Percentiles rank a stretch among this genome's conserved stretches.
Evolutionary conservation across 352 stramenopile genomes (phyloP).

Genomic region (Pythium periplocum): DNA sequence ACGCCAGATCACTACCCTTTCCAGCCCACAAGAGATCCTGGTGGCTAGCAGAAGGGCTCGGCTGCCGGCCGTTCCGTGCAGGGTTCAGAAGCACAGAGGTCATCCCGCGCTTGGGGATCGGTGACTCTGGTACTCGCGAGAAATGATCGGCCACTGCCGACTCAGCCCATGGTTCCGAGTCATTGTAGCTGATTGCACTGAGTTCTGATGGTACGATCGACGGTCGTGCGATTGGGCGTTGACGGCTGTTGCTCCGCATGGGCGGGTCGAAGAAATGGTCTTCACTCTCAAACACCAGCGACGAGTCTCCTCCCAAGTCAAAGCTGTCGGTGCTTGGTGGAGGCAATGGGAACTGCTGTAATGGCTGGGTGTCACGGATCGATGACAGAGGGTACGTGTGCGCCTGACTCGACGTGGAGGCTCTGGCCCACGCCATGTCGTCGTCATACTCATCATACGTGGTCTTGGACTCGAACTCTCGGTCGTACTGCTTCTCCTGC

Average conservation of each 20-base stretch:
- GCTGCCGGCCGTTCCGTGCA: too few species aligned
- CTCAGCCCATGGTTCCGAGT: slow-evolving; percentile 69
- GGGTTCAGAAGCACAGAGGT: background rate
- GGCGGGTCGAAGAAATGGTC: slow-evolving; percentile 15
- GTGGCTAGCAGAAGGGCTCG: background rate
- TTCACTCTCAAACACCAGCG: slow-evolving; percentile 30
- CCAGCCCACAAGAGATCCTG: slow-evolving; percentile 4
- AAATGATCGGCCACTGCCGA: slow-evolving; percentile 24
- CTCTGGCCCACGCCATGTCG: slow-evolving; percentile 12
- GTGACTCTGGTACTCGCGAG: slow-evolving; percentile 29
- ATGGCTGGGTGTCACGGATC: slow-evolving; percentile 1
- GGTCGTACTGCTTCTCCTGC: slow-evolving; percentile 28
- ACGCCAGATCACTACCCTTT: background rate
- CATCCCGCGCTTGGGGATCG: slow-evolving; percentile 17
- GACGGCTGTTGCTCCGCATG: background rate
- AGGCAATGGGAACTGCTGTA: background rate
- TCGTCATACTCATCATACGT: slow-evolving; percentile 1
- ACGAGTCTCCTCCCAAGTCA: slow-evolving; percentile 37
- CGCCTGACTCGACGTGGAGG: background rate
- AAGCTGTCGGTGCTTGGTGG: slow-evolving; percentile 21
- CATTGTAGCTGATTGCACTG: slow-evolving; percentile 72
- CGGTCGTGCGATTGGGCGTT: background rate
- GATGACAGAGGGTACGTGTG: slow-evolving; percentile 3
- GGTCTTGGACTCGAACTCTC: slow-evolving; percentile 9
- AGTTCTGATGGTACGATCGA: slow-evolving; percentile 41